Conservation (phyloP, 2,329 filamentous ascomycete genomes). For the Aspergillus phoenicis region DNA sequence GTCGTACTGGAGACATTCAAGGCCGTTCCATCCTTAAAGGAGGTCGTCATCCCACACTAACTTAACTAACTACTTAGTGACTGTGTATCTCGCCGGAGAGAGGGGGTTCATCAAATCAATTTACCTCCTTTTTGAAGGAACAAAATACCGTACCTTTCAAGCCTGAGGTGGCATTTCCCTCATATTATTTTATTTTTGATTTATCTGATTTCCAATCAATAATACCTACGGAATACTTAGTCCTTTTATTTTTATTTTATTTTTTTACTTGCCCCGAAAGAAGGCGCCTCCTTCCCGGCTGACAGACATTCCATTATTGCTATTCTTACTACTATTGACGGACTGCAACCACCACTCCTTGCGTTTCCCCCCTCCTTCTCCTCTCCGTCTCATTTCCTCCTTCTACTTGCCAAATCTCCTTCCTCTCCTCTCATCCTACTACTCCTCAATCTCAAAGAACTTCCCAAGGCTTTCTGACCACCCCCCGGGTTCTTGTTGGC, state of each 20-base stretch:
- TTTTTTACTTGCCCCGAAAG: constrained; percentile 2
- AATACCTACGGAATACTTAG: background rate
- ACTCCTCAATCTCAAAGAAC: constrained; percentile 9
- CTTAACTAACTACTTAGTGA: background rate
- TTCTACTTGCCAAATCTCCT: constrained; percentile 4
- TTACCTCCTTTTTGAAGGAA: background rate
- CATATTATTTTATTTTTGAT: background rate
- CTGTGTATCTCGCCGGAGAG: background rate
- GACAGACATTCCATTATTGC: constrained; percentile 23
- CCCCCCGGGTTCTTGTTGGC: constrained; percentile 3
- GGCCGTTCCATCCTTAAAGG: constrained; percentile 1
- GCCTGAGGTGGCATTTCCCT: background rate
- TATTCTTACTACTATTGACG: constrained; percentile 18
- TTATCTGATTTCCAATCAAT: background rate
- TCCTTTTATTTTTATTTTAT: no score
- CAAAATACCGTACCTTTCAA: background rate
- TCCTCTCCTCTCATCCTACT: constrained; percentile 7
- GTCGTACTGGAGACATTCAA: constrained; percentile 5
- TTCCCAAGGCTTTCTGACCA: background rate
- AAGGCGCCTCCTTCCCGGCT: constrained; percentile 5
- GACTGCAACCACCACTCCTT: constrained; percentile 15
- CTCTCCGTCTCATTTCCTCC: constrained; percentile 12
- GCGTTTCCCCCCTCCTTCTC: constrained; percentile 12
- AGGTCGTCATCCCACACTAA: constrained; percentile 1
- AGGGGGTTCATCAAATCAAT: background rate